Percentiles rank a stretch among this genome's conserved stretches.
phyloP scores from a whole-genome alignment of 2,329 filamentous ascomycete species.

The Raffaelea ambrosiae region DNA sequence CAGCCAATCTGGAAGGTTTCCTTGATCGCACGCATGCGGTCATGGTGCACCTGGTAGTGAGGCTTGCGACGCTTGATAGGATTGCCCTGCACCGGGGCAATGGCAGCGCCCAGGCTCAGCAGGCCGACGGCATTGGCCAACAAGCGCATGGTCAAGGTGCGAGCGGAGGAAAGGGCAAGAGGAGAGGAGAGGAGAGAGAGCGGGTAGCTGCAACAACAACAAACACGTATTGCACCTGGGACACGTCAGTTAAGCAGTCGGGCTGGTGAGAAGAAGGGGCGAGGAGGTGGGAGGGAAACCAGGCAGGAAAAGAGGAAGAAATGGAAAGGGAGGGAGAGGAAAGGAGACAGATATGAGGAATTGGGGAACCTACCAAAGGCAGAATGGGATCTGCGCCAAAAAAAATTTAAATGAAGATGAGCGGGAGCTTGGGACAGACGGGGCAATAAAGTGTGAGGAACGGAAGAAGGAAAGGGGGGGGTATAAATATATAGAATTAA shows the following conservation, averaged over 20 bases:
- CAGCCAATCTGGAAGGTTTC: constrained; percentile 63
- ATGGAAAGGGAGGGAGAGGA: neutral
- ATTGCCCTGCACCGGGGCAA: neutral
- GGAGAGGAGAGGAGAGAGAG: neutral
- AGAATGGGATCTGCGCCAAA: no score
- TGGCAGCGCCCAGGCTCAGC: neutral
- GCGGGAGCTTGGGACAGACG: no score
- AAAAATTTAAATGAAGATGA: no score
- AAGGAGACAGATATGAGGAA: neutral
- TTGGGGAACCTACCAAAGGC: no score
- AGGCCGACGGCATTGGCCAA: neutral
- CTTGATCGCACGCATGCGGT: constrained; percentile 52
- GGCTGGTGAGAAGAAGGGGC: neutral
- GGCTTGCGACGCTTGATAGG: constrained; percentile 3
- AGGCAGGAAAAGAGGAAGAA: neutral
- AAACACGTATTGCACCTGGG: no score
- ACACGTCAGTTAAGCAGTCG: neutral
- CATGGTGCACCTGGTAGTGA: constrained; percentile 22
- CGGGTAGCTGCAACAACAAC: neutral
- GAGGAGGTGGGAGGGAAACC: neutral
- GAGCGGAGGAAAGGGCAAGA: neutral
- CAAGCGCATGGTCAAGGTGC: neutral
- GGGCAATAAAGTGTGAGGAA: neutral
- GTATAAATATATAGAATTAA: neutral
- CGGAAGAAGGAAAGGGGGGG: neutral